Evolutionary conservation across 2,329 filamentous ascomycete genomes (phyloP).

Genomic region (Pestalotiopsis sp.): DNA sequence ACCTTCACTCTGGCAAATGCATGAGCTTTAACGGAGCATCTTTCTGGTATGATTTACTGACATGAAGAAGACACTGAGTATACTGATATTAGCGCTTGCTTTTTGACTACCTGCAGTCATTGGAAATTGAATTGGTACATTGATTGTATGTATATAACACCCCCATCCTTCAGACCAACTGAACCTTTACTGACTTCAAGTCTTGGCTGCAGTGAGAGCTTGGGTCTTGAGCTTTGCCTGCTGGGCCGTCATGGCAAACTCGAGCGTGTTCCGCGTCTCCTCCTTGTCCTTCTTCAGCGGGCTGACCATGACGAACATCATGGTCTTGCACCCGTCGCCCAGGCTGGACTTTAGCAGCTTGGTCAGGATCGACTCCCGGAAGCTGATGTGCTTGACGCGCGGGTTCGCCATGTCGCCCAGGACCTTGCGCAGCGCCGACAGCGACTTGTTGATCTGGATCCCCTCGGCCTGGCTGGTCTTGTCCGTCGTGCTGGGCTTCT

Average conservation of each 20-base stretch:
- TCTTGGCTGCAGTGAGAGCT: background rate
- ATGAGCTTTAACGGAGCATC: too few relatives aligned
- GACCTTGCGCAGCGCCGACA: constrained; percentile 91
- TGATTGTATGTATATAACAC: too few relatives aligned
- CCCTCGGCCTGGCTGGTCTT: constrained; percentile 90
- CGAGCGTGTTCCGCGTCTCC: constrained; percentile 91
- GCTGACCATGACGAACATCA: constrained; percentile 99
- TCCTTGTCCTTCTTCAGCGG: constrained; percentile 87
- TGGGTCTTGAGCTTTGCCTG: constrained; percentile 3
- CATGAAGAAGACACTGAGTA: too few relatives aligned
- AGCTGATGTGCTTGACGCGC: constrained; percentile 80
- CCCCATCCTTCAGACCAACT: too few relatives aligned
- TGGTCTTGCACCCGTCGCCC: constrained; percentile 92
- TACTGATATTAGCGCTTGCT: too few relatives aligned
- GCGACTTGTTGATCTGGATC: constrained; percentile 94
- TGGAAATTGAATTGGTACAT: too few relatives aligned
- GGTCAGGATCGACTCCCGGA: constrained; percentile 95
- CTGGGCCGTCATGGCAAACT: constrained; percentile 84
- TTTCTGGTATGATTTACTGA: too few relatives aligned
- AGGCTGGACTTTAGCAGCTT: constrained; percentile 94
- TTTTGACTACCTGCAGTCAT: too few relatives aligned
- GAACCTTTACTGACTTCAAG: background rate
- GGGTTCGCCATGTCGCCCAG: constrained; percentile 89
- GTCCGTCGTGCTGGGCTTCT: constrained; percentile 28
- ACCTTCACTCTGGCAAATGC: background rate